These are phyloP conservation scores for Xylaria flabelliformis DNA, from an alignment of 495 filamentous ascomycete genomes.

Conservation along the genomic window DNA sequence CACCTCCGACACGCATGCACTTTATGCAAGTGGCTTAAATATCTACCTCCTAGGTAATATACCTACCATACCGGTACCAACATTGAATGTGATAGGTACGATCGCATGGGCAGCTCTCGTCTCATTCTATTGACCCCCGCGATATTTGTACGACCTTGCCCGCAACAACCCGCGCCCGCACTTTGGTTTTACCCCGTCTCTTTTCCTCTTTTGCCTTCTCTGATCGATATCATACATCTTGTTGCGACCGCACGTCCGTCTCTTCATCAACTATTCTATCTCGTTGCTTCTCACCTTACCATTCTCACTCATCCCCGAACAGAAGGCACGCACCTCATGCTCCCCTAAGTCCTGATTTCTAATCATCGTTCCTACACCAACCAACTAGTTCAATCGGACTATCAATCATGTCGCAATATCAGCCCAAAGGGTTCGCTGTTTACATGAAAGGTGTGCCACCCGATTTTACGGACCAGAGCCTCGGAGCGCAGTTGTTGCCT, in stretches of 20 bases:
- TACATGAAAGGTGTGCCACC: slow-evolving; percentile 48
- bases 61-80: background rate
- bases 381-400: background rate
- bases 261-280: background rate
- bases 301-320: background rate
- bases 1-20: background rate
- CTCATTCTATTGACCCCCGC: background rate
- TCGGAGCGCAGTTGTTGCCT: slow-evolving; percentile 44
- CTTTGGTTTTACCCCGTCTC: background rate
- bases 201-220: background rate
- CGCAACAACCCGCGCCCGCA: background rate
- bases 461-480: slow-evolving; percentile 39
- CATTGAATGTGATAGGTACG: background rate
- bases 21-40: background rate
- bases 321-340: background rate
- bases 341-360: background rate
- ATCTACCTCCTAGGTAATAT: background rate
- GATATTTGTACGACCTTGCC: background rate
- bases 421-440: slow-evolving; percentile 46
- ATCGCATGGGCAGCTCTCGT: background rate
- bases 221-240: background rate
- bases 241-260: background rate
- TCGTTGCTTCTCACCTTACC: background rate
- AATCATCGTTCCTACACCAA: background rate
- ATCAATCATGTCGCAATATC: slow-evolving; percentile 11